phyloP scores from a whole-genome alignment of 2,329 filamentous ascomycete species.

The Blastomyces gilchristii region DNA sequence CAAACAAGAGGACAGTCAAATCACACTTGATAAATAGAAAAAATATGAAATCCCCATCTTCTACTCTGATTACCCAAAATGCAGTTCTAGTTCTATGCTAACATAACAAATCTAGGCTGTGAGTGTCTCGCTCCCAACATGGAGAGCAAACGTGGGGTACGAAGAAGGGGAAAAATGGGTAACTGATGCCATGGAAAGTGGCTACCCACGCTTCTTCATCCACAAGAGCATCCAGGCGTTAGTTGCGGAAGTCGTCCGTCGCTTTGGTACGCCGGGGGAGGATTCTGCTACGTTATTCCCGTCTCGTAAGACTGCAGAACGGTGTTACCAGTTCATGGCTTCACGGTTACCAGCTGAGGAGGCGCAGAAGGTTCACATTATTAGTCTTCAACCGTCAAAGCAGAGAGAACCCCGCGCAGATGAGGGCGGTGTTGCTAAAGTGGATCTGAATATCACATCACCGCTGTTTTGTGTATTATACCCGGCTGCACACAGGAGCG shows the following conservation, averaged over 20 bases:
- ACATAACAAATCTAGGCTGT: constrained; percentile 56
- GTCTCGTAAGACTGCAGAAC: constrained; percentile 54
- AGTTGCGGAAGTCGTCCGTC: constrained; percentile 54
- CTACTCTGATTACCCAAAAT: neutral
- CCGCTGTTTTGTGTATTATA: constrained; percentile 63
- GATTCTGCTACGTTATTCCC: constrained; percentile 71
- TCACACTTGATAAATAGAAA: too few species aligned
- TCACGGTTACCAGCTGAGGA: constrained; percentile 25
- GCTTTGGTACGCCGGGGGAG: constrained; percentile 46
- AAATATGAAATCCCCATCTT: neutral
- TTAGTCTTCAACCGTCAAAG: constrained; percentile 44
- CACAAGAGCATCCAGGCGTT: constrained; percentile 72
- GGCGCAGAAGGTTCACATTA: constrained; percentile 44
- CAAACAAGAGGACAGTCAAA: neutral
- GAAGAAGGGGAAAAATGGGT: constrained; percentile 89
- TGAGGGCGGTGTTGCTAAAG: constrained; percentile 11
- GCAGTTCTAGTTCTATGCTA: constrained; percentile 3
- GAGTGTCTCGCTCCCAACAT: constrained; percentile 90
- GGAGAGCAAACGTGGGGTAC: constrained; percentile 82
- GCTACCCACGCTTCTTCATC: constrained; percentile 92
- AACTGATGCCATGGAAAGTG: constrained; percentile 71
- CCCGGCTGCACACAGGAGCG: constrained; percentile 52
- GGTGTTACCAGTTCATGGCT: constrained; percentile 65
- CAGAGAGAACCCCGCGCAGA: constrained; percentile 23
- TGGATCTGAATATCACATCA: constrained; percentile 46